Conservation (phyloP, 2,329 filamentous ascomycete species). For the Podosphaera xanthii region DNA sequence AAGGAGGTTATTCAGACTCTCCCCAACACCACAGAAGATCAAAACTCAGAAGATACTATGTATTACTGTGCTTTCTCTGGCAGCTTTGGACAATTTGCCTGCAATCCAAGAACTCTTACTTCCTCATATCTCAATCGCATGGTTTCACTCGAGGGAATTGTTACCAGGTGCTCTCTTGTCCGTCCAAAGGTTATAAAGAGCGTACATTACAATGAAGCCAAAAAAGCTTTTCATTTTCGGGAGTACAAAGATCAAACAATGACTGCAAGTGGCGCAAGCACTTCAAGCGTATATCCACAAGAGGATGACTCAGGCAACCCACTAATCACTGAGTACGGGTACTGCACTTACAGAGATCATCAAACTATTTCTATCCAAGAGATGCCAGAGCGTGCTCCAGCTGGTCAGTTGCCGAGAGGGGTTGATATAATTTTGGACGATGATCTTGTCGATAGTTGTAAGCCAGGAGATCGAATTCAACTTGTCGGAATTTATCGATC, state of each 20-base stretch:
- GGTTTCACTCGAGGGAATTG: conserved; percentile 93
- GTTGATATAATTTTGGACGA: conserved; percentile 95
- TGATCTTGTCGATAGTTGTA: conserved; percentile 81
- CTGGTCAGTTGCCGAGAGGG: conserved; percentile 79
- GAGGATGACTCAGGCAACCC: conserved; percentile 86
- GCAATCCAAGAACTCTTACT: conserved; percentile 80
- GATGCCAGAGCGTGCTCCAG: conserved; percentile 92
- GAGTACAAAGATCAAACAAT: conserved; percentile 96
- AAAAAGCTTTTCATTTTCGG: conserved; percentile 66
- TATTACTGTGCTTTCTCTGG: conserved; percentile 97
- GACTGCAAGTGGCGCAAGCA: conserved; percentile 68
- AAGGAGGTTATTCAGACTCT: conserved; percentile 72
- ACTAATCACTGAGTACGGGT: conserved; percentile 83
- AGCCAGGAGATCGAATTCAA: conserved; percentile 89
- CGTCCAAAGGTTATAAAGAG: conserved; percentile 95
- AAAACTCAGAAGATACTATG: conserved; percentile 53
- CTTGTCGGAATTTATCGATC: conserved; percentile 92
- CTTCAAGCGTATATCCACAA: conserved; percentile 78
- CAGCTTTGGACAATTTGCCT: conserved; percentile 83
- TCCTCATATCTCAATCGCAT: conserved; percentile 84
- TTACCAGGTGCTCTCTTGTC: conserved; percentile 86
- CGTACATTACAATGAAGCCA: conserved; percentile 82
- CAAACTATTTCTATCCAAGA: conserved; percentile 97
- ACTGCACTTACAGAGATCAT: conserved; percentile 87
- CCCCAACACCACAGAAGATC: conserved; percentile 49